Evolutionary conservation across 2,329 filamentous ascomycete species (phyloP).

Genomic region (Cordyceps fumosorosea): DNA sequence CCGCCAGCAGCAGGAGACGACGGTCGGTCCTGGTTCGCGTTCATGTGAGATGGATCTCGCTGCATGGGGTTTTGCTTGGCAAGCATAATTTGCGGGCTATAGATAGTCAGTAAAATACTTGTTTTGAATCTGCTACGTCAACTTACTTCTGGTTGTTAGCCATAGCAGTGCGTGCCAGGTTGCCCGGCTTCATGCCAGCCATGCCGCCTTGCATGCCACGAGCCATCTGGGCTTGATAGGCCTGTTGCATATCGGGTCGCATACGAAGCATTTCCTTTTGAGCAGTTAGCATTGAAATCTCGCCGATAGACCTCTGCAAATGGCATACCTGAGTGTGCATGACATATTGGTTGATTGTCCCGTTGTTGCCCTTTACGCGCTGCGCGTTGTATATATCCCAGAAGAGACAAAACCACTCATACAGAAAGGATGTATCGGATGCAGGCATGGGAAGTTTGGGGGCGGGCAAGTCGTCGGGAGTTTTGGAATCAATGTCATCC

Average conservation of each 20-base stretch:
- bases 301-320: conserved; percentile 16
- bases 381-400: conserved; percentile 92
- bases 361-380: conserved; percentile 56
- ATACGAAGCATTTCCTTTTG: conserved; percentile 74
- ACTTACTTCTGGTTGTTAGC: conserved; percentile 71
- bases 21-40: conserved; percentile 72
- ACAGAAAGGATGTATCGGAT: conserved; percentile 75
- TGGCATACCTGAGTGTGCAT: conserved; percentile 70
- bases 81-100: conserved; percentile 65
- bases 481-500: conserved; percentile 66
- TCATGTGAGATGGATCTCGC: conserved; percentile 79
- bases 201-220: conserved; percentile 58
- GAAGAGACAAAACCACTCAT: conserved; percentile 96
- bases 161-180: conserved; percentile 68
- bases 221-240: conserved; percentile 57
- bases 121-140: neutral
- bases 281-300: conserved; percentile 63
- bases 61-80: conserved; percentile 79
- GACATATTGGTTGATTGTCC: conserved; percentile 68
- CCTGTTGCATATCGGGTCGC: conserved; percentile 54
- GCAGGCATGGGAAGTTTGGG: conserved; percentile 60
- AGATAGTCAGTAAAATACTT: neutral
- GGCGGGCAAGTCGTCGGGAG: conserved; percentile 72
- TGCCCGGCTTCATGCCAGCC: conserved; percentile 48
- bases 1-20: conserved; percentile 66